Percentiles rank a stretch among this genome's conserved stretches.
Evolutionary conservation across 2,329 filamentous ascomycete species (phyloP).

Genomic region (Xylariales sp.): DNA sequence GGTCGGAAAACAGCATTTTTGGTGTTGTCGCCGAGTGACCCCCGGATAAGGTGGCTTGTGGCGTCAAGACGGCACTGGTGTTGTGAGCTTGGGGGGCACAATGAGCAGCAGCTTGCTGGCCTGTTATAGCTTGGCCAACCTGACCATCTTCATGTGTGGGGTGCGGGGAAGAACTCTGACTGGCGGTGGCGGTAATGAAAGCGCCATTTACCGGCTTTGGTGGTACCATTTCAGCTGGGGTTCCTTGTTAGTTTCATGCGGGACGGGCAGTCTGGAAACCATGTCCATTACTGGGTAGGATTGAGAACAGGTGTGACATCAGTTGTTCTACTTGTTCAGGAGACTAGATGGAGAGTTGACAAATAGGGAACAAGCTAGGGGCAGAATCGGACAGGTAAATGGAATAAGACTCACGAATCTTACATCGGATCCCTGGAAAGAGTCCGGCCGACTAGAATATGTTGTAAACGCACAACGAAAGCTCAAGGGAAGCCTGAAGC

Average conservation of each 20-base stretch:
- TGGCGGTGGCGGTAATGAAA: conserved; percentile 44
- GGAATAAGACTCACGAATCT: conserved; percentile 26
- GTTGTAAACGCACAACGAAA: background rate
- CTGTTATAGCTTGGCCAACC: conserved; percentile 43
- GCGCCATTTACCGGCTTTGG: conserved; percentile 38
- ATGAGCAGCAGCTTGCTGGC: conserved; percentile 36
- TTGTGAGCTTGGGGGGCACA: conserved; percentile 23
- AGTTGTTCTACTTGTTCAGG: conserved; percentile 26
- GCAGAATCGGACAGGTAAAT: conserved; percentile 9
- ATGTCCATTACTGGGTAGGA: conserved; percentile 24
- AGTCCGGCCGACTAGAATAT: background rate
- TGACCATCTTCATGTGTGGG: conserved; percentile 44
- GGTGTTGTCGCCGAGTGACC: conserved; percentile 41
- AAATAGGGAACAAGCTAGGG: conserved; percentile 28
- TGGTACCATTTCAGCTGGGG: conserved; percentile 37
- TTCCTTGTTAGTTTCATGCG: conserved; percentile 38
- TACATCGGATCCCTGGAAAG: conserved; percentile 11
- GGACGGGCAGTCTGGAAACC: conserved; percentile 29
- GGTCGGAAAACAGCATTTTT: conserved; percentile 69
- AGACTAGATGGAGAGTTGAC: conserved; percentile 30
- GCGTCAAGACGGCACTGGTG: conserved; percentile 29
- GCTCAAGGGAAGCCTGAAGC: background rate
- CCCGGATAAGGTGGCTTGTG: conserved; percentile 39
- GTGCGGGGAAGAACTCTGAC: conserved; percentile 48
- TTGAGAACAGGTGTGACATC: conserved; percentile 34